Conservation (phyloP, 176 grass and related monocot species). For the Alopecurus myosuroides region DNA sequence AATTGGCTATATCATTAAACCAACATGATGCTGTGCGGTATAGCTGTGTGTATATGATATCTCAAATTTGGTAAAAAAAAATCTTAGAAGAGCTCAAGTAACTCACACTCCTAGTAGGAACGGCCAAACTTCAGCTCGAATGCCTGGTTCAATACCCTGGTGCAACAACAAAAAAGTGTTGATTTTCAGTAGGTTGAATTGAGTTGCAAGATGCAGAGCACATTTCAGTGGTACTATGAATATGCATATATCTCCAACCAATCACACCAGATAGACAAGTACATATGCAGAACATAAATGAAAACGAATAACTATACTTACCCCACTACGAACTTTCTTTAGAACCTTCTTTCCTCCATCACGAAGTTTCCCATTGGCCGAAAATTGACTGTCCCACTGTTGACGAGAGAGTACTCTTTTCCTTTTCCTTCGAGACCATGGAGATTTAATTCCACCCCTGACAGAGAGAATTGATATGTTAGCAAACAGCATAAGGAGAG, state of each 20-base stretch:
- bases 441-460: constrained; percentile 94
- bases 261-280: background rate
- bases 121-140: constrained; percentile 97
- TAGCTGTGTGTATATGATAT: background rate
- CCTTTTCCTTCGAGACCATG: constrained; percentile 97
- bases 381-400: constrained; percentile 70
- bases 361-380: constrained; percentile 67
- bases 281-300: background rate
- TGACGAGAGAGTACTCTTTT: constrained; percentile 63
- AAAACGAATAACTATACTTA: constrained; percentile 42
- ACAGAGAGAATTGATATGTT: constrained; percentile 10
- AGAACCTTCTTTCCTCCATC: constrained; percentile 88
- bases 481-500: constrained; percentile 15
- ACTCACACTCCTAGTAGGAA: constrained; percentile 95
- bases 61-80: constrained; percentile 9
- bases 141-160: constrained; percentile 80
- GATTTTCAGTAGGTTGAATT: constrained; percentile 24
- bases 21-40: background rate
- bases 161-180: constrained; percentile 22
- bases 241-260: background rate
- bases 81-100: constrained; percentile 19
- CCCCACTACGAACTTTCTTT: constrained; percentile 96
- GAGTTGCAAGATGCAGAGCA: constrained; percentile 7
- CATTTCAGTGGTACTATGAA: background rate
- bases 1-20: background rate